These are phyloP conservation scores for Coemansia sp. DNA, from an alignment of 192 early-diverging fungal species.

Conservation along the genomic window DNA sequence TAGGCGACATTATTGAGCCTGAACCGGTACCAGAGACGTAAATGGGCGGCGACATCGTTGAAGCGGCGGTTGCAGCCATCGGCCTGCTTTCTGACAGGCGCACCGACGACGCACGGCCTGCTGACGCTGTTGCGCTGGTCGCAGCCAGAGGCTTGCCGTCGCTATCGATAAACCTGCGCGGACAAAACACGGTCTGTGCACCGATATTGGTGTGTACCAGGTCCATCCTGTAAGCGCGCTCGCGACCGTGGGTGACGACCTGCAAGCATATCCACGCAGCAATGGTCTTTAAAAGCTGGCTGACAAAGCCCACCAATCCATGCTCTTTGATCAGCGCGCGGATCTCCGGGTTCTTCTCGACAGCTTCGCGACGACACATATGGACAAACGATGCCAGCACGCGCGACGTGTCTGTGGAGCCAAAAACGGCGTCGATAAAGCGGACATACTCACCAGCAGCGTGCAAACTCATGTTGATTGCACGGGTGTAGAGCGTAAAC, in stretches of 20 bases:
- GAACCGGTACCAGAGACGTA: neutral
- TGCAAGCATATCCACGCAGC: conserved; percentile 87
- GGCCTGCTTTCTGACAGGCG: neutral
- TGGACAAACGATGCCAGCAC: conserved; percentile 81
- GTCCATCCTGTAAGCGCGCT: conserved; percentile 41
- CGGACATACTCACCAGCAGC: conserved; percentile 87
- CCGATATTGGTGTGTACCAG: conserved; percentile 48
- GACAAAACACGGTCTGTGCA: conserved; percentile 24
- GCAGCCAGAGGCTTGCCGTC: conserved; percentile 37
- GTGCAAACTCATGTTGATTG: conserved; percentile 67
- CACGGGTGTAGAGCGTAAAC: conserved; percentile 76
- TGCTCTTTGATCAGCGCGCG: conserved; percentile 57
- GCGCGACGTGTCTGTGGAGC: conserved; percentile 90
- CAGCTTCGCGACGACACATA: conserved; percentile 73
- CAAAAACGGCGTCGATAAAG: conserved; percentile 93
- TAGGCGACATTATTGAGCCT: neutral
- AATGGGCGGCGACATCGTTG: conserved; percentile 8
- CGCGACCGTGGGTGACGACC: conserved; percentile 70
- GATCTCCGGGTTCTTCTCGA: conserved; percentile 68
- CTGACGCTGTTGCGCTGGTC: neutral
- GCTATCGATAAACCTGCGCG: conserved; percentile 42
- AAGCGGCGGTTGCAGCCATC: too few species aligned
- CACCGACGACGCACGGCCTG: neutral
- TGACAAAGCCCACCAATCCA: conserved; percentile 68
- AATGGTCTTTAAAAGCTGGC: conserved; percentile 78